Evolutionary conservation across 1,284 basidiomycete genomes (phyloP).

Genomic region (Sanghuangporus sanghuang): DNA sequence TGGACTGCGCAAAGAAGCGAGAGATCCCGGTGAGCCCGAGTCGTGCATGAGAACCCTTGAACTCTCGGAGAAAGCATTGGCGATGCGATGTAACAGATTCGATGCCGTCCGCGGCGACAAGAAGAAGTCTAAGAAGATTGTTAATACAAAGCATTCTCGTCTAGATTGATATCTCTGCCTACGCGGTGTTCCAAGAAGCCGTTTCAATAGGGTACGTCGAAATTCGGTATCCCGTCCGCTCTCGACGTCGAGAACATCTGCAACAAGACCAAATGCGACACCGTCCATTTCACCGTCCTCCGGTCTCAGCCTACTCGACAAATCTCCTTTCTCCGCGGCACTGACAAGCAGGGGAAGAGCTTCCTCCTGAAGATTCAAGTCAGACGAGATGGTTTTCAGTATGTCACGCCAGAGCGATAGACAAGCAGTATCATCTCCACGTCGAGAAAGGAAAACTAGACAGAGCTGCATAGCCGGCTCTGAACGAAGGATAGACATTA

Average conservation of each 20-base stretch:
- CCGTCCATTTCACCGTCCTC: slow-evolving; percentile 39
- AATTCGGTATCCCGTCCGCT: slow-evolving; percentile 12
- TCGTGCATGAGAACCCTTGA: slow-evolving; percentile 32
- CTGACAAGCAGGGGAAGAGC: slow-evolving; percentile 34
- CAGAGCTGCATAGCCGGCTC: slow-evolving; percentile 38
- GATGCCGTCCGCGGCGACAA: slow-evolving; percentile 34
- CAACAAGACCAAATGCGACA: slow-evolving; percentile 29
- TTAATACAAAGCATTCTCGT: background rate
- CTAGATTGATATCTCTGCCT: slow-evolving; percentile 2
- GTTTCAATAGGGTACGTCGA: slow-evolving; percentile 28
- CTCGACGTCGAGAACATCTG: slow-evolving; percentile 20
- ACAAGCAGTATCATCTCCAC: slow-evolving; percentile 31
- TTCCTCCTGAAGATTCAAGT: slow-evolving; percentile 25
- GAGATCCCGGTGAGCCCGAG: background rate
- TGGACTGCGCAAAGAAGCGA: slow-evolving; percentile 25
- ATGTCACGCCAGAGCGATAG: slow-evolving; percentile 40
- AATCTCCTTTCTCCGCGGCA: slow-evolving; percentile 30
- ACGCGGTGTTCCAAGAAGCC: slow-evolving; percentile 36
- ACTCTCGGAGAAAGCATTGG: slow-evolving; percentile 32
- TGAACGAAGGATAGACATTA: slow-evolving; percentile 34
- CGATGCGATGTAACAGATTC: slow-evolving; percentile 31
- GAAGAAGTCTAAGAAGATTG: slow-evolving; percentile 26
- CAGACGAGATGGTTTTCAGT: slow-evolving; percentile 31
- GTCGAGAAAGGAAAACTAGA: slow-evolving; percentile 41
- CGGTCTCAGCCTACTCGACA: slow-evolving; percentile 38